phyloP scores from a whole-genome alignment of 345 rosid species.

The Boechera stricta region DNA sequence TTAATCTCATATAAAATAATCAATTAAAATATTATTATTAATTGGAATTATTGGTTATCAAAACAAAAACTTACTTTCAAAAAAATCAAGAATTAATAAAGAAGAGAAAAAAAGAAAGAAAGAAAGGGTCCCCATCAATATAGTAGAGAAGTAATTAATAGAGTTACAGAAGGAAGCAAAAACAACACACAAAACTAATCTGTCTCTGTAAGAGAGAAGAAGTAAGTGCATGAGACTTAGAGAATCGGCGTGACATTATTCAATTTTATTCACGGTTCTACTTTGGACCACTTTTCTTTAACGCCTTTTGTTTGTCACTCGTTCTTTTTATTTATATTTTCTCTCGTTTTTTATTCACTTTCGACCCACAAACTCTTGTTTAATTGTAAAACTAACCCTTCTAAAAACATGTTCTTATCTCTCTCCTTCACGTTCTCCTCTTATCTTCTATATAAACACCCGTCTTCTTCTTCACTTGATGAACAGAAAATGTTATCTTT shows the following conservation, averaged over 20 bases:
- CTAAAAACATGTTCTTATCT: conserved; percentile 11
- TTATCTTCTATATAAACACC: conserved; percentile 40
- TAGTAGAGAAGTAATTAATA: conserved; percentile 38
- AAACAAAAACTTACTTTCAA: neutral
- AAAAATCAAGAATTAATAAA: neutral
- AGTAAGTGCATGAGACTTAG: conserved; percentile 42
- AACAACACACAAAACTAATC: conserved; percentile 40
- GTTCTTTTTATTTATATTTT: conserved; percentile 6
- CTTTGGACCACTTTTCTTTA: conserved; percentile 52
- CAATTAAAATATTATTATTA: conserved; percentile 1
- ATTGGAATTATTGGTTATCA: neutral
- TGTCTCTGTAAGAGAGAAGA: conserved; percentile 36
- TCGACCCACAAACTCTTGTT: conserved; percentile 18
- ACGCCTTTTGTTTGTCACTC: conserved; percentile 50
- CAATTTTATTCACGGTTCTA: conserved; percentile 47
- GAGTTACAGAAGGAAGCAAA: conserved; percentile 37
- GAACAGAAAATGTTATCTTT: neutral
- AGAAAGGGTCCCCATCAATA: conserved; percentile 33
- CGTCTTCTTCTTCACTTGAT: conserved; percentile 36
- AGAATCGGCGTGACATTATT: conserved; percentile 52
- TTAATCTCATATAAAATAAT: neutral
- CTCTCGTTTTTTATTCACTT: conserved; percentile 24
- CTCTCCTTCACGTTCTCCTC: conserved; percentile 8
- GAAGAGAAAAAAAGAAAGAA: conserved; percentile 5
- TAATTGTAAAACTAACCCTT: conserved; percentile 29